phyloP scores from a whole-genome alignment of 768 basidiomycete species.

The Tylopilus sp. region DNA sequence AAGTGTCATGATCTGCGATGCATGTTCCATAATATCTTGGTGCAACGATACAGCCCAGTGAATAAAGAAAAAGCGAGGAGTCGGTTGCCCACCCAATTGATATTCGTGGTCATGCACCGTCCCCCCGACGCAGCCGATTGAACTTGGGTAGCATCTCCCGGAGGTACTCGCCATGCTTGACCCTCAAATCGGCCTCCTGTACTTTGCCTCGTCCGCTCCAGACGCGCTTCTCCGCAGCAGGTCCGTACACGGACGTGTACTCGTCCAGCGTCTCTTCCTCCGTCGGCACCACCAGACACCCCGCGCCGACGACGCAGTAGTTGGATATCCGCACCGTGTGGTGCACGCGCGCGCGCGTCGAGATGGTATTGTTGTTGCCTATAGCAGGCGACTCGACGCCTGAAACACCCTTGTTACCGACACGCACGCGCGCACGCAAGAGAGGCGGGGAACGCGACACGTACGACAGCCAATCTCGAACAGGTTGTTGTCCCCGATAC shows the following conservation, averaged over 20 bases:
- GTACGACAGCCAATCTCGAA: slow-evolving; percentile 92
- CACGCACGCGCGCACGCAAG: too few relatives aligned
- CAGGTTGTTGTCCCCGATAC: slow-evolving; percentile 89
- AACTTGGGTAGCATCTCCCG: slow-evolving; percentile 91
- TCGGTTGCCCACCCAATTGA: background rate
- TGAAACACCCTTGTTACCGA: slow-evolving; percentile 32
- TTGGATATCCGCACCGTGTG: slow-evolving; percentile 77
- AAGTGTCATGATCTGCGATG: too few relatives aligned
- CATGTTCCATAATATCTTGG: too few relatives aligned
- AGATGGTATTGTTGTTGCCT: slow-evolving; percentile 84
- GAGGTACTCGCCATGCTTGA: slow-evolving; percentile 90
- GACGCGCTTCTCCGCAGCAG: slow-evolving; percentile 62
- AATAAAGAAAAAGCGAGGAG: background rate
- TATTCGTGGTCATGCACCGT: slow-evolving; percentile 49
- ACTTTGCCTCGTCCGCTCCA: slow-evolving; percentile 87
- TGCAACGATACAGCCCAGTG: too few relatives aligned
- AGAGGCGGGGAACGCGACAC: slow-evolving; percentile 30
- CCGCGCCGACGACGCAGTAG: slow-evolving; percentile 80
- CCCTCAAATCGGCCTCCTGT: slow-evolving; percentile 78
- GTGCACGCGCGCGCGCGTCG: slow-evolving; percentile 78
- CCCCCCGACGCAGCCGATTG: slow-evolving; percentile 65
- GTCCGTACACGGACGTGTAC: slow-evolving; percentile 82
- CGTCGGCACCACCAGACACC: slow-evolving; percentile 72
- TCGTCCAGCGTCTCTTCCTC: slow-evolving; percentile 78
- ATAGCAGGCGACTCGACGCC: slow-evolving; percentile 85